Conservation (phyloP, 352 stramenopile species). For the Phytophthora pini region DNA sequence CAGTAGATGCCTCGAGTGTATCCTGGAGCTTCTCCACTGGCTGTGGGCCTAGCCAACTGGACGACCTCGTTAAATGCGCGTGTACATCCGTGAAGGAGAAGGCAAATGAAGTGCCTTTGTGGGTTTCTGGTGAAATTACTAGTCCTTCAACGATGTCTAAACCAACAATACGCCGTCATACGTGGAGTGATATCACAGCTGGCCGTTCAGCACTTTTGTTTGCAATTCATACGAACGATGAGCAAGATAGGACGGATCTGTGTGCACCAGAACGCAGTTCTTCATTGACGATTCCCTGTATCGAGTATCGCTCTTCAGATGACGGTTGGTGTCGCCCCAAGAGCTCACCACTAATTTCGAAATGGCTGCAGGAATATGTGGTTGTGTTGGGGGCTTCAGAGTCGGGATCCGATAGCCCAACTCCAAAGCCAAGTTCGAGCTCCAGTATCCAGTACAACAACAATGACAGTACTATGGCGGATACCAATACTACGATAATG, state of each 20-base stretch:
- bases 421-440: neutral
- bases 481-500: conserved; percentile 13
- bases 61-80: conserved; percentile 22
- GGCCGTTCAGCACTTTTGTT: conserved; percentile 24
- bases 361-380: conserved; percentile 37
- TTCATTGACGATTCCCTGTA: conserved; percentile 35
- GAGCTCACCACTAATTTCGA: conserved; percentile 22
- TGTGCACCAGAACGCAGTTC: conserved; percentile 8
- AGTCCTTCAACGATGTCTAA: conserved; percentile 7
- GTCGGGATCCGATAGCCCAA: conserved; percentile 2
- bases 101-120: conserved; percentile 14
- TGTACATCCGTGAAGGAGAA: conserved; percentile 22
- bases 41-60: conserved; percentile 17
- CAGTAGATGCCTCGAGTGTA: neutral
- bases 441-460: conserved; percentile 1
- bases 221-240: conserved; percentile 20
- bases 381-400: neutral
- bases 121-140: neutral
- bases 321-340: conserved; percentile 41
- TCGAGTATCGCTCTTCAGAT: conserved; percentile 32
- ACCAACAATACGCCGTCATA: conserved; percentile 12
- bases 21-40: conserved; percentile 24
- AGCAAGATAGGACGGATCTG: neutral
- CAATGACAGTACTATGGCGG: conserved; percentile 18
- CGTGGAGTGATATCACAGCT: conserved; percentile 14